phyloP scores from a whole-genome alignment of 2,329 filamentous ascomycete genomes.

The Aspergillus novofumigatus region DNA sequence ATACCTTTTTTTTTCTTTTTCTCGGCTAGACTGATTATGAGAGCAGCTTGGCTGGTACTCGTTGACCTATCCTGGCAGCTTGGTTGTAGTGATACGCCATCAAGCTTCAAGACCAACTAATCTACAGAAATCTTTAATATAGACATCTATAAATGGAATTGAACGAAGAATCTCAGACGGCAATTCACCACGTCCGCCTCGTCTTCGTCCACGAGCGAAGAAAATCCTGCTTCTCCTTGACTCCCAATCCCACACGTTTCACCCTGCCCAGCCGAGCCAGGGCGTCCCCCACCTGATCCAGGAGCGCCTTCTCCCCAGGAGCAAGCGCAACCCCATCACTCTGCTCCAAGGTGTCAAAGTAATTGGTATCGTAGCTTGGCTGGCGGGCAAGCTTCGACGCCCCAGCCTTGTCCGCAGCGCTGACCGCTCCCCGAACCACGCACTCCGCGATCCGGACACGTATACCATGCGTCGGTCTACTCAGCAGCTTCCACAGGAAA shows the following conservation, averaged over 20 bases:
- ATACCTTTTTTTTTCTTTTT: neutral
- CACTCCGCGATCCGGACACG: conserved; percentile 83
- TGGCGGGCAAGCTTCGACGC: conserved; percentile 17
- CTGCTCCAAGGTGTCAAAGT: conserved; percentile 43
- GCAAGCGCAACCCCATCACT: conserved; percentile 32
- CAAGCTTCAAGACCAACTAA: neutral
- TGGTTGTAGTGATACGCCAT: neutral
- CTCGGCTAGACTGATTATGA: neutral
- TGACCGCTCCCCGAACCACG: conserved; percentile 40
- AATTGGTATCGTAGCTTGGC: conserved; percentile 43
- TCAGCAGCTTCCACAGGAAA: conserved; percentile 84
- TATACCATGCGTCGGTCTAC: conserved; percentile 81
- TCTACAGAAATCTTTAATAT: neutral
- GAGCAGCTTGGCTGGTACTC: too few relatives aligned
- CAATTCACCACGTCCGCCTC: conserved; percentile 23
- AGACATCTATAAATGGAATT: neutral
- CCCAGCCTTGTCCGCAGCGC: conserved; percentile 7
- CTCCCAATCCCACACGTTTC: conserved; percentile 79
- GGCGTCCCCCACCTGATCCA: conserved; percentile 79
- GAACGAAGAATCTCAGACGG: neutral
- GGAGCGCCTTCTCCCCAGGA: conserved; percentile 61
- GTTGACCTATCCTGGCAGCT: too few relatives aligned
- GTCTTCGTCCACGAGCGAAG: conserved; percentile 63
- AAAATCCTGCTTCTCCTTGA: conserved; percentile 79
- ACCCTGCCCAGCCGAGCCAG: conserved; percentile 82